Percentiles rank a stretch among this genome's conserved stretches.
Conservation (phyloP, 2,329 filamentous ascomycete species). For the Botrytis galanthina region DNA sequence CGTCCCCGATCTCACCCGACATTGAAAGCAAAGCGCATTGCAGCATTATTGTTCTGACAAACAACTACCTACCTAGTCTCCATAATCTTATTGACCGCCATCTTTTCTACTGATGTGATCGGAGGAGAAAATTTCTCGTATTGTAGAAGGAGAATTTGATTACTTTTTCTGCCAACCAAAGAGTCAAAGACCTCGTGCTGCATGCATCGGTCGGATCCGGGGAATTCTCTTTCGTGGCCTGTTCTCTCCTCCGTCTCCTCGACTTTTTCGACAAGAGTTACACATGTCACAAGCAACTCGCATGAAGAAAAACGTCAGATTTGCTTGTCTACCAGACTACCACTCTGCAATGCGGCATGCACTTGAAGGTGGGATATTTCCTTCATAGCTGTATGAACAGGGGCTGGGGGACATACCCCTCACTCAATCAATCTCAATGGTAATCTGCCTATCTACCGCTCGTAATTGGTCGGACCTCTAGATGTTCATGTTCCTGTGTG, state of each 20-base stretch:
- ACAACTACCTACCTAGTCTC: not conserved
- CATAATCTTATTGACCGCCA: not conserved
- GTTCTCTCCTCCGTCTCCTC: not conserved
- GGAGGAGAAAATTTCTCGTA: constrained; percentile 5
- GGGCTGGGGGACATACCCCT: constrained; percentile 17
- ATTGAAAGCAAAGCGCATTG: not conserved
- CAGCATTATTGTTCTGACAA: not conserved
- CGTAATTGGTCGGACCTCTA: constrained; percentile 8
- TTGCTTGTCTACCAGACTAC: constrained; percentile 3
- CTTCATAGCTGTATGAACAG: not conserved
- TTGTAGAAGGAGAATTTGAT: not conserved
- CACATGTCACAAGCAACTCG: constrained; percentile 1
- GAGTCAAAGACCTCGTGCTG: not conserved
- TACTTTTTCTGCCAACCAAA: constrained; percentile 10
- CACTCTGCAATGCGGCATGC: not conserved
- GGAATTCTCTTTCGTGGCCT: not conserved
- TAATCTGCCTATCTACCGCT: constrained; percentile 18
- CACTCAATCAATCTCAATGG: constrained; percentile 14
- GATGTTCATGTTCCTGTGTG: constrained; percentile 19
- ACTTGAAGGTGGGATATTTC: constrained; percentile 16
- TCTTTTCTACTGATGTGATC: not conserved
- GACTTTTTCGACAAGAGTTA: not conserved
- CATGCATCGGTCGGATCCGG: constrained; percentile 4
- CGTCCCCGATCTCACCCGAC: constrained; percentile 16
- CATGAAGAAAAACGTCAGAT: not conserved